Base-by-base conservation (phyloP, 495 filamentous ascomycete genomes). In the Aspergillus campestris region DNA sequence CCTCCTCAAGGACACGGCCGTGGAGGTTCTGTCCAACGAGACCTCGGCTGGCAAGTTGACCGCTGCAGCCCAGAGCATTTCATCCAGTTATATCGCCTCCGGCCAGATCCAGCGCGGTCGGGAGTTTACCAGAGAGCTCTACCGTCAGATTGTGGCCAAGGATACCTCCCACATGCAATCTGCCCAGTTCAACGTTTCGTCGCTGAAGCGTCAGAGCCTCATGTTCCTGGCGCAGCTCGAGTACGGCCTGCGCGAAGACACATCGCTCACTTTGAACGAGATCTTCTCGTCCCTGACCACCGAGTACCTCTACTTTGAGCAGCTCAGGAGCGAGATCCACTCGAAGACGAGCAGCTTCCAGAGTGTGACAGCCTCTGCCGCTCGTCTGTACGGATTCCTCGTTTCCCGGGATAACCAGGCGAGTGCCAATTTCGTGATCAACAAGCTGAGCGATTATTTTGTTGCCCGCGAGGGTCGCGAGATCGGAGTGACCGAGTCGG, bases 201-300 rank as follows among this genome's bases (percentile, higher is more conserved):
- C 58, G 1, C 56, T 59, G 47, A 51, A 57, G 35, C 63, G 61
- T 15, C 59, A 64, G 33, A 66, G 59, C 37, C 57, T 69, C 8
- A 48, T 61, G 7, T 69, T 69, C 55, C 50, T 69, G 33, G 63
- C 65, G 13, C 59, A 69, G 47, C 51, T 69, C 12, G 61, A 66
- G 50, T 62, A 65, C 38, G 60, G 63, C 36, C 49, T 66, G 12
- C 57, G 53, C 8, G 56, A 55, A 15, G 49, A 56, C 28, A 38
- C 49, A 8, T 60, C 52, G 11, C 13, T 58, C 11, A 64, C 59
- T 7, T 34, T 69, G 41, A 64, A 61, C 28, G 65, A 69, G 44
- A 60, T 69, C 31, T 55, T 62, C 42, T 60, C 65, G 1, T 46
- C 59, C 8, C 44, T 69, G 29, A 59, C 60, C 8, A 62, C 65